Evolutionary conservation across 2,329 filamentous ascomycete species (phyloP).

Genomic region (Neopestalotiopsis sp.): DNA sequence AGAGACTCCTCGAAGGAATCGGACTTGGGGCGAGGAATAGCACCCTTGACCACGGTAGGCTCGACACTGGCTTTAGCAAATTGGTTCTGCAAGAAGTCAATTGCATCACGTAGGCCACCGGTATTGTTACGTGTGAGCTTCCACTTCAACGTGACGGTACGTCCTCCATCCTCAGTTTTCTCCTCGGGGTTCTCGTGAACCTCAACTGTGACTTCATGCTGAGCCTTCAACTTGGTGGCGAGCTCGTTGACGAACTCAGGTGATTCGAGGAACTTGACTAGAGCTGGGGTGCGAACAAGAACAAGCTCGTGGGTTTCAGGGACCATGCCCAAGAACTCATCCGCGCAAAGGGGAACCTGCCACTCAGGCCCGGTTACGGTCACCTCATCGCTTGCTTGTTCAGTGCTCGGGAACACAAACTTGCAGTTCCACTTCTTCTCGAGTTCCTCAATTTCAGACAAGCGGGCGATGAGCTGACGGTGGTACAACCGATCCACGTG

Average conservation of each 20-base stretch:
- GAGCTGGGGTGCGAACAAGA: conserved; percentile 74
- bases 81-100: conserved; percentile 88
- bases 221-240: conserved; percentile 81
- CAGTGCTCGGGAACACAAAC: conserved; percentile 96
- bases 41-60: conserved; percentile 83
- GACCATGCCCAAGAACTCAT: conserved; percentile 97
- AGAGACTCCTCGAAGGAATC: conserved; percentile 98
- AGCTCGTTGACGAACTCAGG: conserved; percentile 82
- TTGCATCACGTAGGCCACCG: conserved; percentile 91
- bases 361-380: conserved; percentile 96
- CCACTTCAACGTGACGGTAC: conserved; percentile 71
- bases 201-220: conserved; percentile 89
- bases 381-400: conserved; percentile 95
- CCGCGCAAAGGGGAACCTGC: conserved; percentile 95
- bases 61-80: conserved; percentile 92
- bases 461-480: conserved; percentile 86
- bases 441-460: conserved; percentile 88
- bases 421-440: conserved; percentile 99
- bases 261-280: conserved; percentile 83
- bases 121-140: conserved; percentile 97
- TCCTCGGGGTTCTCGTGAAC: conserved; percentile 70
- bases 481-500: conserved; percentile 95
- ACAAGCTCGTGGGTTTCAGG: conserved; percentile 94
- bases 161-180: conserved; percentile 60
- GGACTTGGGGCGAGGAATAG: conserved; percentile 97